These are phyloP conservation scores for Rhizophora mangle DNA, from an alignment of 345 rosid species.

Conservation along the genomic window DNA sequence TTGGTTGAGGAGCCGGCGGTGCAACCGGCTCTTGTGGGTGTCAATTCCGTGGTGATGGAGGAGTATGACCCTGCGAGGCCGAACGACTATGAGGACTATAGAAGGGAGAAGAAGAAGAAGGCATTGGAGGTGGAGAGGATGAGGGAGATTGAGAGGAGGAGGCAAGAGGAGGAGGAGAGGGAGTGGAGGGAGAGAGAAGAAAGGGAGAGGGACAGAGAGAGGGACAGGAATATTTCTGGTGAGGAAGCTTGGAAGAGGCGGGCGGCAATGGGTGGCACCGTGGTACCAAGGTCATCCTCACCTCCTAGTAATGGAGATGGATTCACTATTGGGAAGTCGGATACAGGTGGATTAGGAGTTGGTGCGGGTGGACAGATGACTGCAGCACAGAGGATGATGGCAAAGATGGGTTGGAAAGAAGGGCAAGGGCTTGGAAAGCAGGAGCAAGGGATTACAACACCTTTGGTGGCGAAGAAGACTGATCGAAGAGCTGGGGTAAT, in stretches of 20 bases:
- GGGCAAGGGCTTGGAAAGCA: conserved; percentile 96
- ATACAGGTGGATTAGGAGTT: conserved; percentile 81
- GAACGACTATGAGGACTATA: conserved; percentile 86
- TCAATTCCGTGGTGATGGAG: conserved; percentile 69
- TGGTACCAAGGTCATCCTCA: conserved; percentile 61
- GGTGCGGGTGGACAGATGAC: conserved; percentile 99
- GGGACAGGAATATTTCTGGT: conserved; percentile 61
- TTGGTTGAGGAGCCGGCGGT: conserved; percentile 24
- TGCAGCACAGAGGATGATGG: conserved; percentile 99
- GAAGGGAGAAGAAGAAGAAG: conserved; percentile 71
- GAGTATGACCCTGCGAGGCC: conserved; percentile 98
- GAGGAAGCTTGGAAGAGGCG: conserved; percentile 98
- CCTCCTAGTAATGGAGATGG: conserved; percentile 64
- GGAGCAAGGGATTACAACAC: conserved; percentile 97
- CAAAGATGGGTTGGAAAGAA: conserved; percentile 99
- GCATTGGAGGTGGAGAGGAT: conserved; percentile 72
- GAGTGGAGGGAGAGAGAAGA: conserved; percentile 51
- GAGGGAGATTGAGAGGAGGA: conserved; percentile 75
- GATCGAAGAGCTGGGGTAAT: conserved; percentile 98
- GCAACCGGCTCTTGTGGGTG: conserved; percentile 75
- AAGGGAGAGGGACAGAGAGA: conserved; percentile 43
- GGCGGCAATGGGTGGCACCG: conserved; percentile 78
- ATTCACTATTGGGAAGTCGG: conserved; percentile 77
- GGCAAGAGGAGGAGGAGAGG: conserved; percentile 79
- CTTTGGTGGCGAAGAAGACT: conserved; percentile 96